Conservation (phyloP, 495 filamentous ascomycete genomes). For the Talaromyces liani region DNA sequence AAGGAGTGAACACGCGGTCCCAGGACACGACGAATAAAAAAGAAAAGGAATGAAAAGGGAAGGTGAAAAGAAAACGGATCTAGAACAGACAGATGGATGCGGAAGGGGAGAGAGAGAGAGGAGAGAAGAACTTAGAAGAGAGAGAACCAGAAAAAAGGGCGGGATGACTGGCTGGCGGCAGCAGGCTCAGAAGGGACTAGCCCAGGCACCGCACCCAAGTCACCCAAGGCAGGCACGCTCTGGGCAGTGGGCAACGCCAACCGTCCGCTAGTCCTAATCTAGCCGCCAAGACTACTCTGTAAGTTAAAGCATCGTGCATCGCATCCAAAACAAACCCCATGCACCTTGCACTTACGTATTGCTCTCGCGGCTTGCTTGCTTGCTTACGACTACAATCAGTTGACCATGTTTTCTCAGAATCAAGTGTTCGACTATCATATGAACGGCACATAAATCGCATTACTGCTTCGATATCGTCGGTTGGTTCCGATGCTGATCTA, state of each 20-base stretch:
- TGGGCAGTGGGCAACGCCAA: too few relatives aligned
- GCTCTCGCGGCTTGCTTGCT: too few relatives aligned
- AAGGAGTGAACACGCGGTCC: conserved; percentile 12
- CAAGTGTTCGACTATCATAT: too few relatives aligned
- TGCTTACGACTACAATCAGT: too few relatives aligned
- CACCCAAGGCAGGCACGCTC: neutral
- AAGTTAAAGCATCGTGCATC: too few relatives aligned
- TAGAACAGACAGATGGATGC: neutral
- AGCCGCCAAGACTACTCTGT: neutral
- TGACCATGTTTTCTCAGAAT: too few relatives aligned
- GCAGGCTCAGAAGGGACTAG: neutral
- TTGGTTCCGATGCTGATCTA: neutral
- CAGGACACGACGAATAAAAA: conserved; percentile 4
- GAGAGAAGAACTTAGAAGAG: neutral
- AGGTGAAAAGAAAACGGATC: neutral
- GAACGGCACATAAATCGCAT: too few relatives aligned
- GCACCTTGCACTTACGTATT: too few relatives aligned
- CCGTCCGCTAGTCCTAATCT: neutral
- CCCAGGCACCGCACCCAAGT: neutral
- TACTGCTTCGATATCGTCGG: neutral
- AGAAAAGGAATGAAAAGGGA: conserved; percentile 4
- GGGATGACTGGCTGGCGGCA: neutral
- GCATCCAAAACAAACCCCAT: too few relatives aligned
- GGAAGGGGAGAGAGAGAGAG: neutral
- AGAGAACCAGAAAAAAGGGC: conserved; percentile 2